Conservation (phyloP, 192 early-diverging fungal genomes). For the Gonapodya sp. region DNA sequence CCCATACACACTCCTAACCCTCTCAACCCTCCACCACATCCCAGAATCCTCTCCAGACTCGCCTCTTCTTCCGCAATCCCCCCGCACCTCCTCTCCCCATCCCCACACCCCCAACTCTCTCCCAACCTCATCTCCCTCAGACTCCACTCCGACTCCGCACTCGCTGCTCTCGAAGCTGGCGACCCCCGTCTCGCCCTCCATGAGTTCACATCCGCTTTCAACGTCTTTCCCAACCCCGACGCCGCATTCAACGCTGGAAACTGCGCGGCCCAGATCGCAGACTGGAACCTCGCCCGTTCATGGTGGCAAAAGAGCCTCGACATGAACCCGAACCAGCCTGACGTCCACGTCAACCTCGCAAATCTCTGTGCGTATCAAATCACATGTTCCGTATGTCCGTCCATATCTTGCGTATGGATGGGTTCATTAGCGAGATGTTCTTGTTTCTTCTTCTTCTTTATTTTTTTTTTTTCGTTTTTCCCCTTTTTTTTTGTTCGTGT, state of each 20-base stretch:
- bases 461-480: neutral
- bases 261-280: neutral
- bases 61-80: neutral
- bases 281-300: neutral
- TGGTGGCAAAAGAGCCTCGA: neutral
- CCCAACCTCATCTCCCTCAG: neutral
- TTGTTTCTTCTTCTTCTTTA: neutral
- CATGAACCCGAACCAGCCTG: neutral
- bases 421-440: neutral
- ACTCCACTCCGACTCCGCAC: neutral
- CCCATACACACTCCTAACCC: neutral
- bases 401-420: neutral
- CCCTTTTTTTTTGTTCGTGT: neutral
- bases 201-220: neutral
- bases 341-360: neutral
- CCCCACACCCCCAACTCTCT: neutral
- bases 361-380: neutral
- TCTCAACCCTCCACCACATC: neutral
- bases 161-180: neutral
- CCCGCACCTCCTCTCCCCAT: neutral
- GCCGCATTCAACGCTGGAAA: neutral
- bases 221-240: neutral
- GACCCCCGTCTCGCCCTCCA: neutral
- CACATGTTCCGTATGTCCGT: neutral
- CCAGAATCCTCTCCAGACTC: neutral